Evolutionary conservation across 805 yeast genomes (phyloP).

Genomic region (Sugiyamaella lignohabitans): DNA sequence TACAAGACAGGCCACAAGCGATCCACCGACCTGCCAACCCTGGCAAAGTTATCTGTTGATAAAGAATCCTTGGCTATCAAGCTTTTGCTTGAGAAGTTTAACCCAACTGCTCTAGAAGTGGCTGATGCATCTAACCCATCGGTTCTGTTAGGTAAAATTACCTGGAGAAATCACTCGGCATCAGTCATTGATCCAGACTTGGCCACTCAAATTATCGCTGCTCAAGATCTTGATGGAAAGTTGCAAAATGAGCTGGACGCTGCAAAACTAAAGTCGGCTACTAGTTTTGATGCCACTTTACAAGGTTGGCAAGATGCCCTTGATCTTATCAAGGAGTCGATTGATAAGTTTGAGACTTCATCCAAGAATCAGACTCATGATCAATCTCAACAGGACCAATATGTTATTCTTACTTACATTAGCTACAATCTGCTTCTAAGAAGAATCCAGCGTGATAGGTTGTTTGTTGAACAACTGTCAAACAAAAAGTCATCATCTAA

Average conservation of each 20-base stretch:
- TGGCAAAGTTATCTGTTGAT: slow-evolving; percentile 41
- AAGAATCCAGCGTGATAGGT: slow-evolving; percentile 65
- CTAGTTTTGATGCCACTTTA: slow-evolving; percentile 51
- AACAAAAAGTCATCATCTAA: slow-evolving; percentile 13
- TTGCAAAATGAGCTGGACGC: slow-evolving; percentile 13
- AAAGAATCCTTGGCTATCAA: slow-evolving; percentile 33
- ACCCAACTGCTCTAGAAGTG: slow-evolving; percentile 24
- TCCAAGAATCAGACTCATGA: slow-evolving; percentile 33
- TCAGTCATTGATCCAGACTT: slow-evolving; percentile 62
- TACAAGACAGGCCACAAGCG: slow-evolving; percentile 36
- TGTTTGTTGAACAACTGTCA: slow-evolving; percentile 30
- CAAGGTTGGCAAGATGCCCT: slow-evolving; percentile 65
- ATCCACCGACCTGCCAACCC: slow-evolving; percentile 44
- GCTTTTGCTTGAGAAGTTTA: slow-evolving; percentile 35
- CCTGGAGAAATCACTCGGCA: slow-evolving; percentile 61
- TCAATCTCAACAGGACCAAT: slow-evolving; percentile 57
- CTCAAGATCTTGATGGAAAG: slow-evolving; percentile 22
- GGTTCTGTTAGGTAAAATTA: slow-evolving; percentile 39
- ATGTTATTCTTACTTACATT: slow-evolving; percentile 69
- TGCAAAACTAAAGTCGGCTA: slow-evolving; percentile 32
- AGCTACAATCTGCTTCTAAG: slow-evolving; percentile 60
- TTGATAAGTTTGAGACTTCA: slow-evolving; percentile 38
- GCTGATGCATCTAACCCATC: slow-evolving; percentile 17
- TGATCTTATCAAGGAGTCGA: slow-evolving; percentile 50
- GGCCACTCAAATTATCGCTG: slow-evolving; percentile 38